Evolutionary conservation across 2,329 filamentous ascomycete genomes (phyloP).

Genomic region (Apiospora pterosperma): DNA sequence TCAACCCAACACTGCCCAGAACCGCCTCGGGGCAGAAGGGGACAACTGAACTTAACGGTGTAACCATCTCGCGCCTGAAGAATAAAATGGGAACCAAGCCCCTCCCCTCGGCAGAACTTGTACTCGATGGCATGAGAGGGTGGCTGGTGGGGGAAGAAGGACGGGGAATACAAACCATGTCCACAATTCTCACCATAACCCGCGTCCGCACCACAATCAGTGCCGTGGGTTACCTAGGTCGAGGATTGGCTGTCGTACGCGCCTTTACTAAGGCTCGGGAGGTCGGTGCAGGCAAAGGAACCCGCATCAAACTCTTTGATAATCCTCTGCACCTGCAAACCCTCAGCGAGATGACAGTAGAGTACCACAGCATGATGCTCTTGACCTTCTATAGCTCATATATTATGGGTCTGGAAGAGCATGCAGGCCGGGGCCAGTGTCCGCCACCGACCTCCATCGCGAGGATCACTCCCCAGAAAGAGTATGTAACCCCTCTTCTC

Average conservation of each 20-base stretch:
- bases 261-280: slow-evolving; percentile 46
- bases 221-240: slow-evolving; percentile 37
- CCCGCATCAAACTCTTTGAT: slow-evolving; percentile 34
- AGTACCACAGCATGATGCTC: slow-evolving; percentile 35
- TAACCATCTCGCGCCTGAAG: slow-evolving; percentile 57
- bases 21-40: slow-evolving; percentile 7
- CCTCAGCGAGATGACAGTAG: slow-evolving; percentile 41
- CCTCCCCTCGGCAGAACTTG: slow-evolving; percentile 60
- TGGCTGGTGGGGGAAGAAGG: slow-evolving; percentile 56
- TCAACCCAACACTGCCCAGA: slow-evolving; percentile 11
- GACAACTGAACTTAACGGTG: slow-evolving; percentile 48
- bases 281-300: slow-evolving; percentile 29
- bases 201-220: slow-evolving; percentile 42
- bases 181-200: slow-evolving; percentile 57
- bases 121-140: slow-evolving; percentile 45
- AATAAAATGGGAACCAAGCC: slow-evolving; percentile 60
- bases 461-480: slow-evolving; percentile 10
- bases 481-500: slow-evolving; percentile 35
- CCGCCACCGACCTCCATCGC: neutral
- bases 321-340: slow-evolving; percentile 42
- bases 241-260: slow-evolving; percentile 43
- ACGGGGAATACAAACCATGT: slow-evolving; percentile 56
- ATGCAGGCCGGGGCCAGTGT: slow-evolving; percentile 5
- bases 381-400: slow-evolving; percentile 30
- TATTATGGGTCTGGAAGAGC: slow-evolving; percentile 35